Base-by-base conservation (phyloP, 2,329 filamentous ascomycete genomes). In the Diaporthe batatas region DNA sequence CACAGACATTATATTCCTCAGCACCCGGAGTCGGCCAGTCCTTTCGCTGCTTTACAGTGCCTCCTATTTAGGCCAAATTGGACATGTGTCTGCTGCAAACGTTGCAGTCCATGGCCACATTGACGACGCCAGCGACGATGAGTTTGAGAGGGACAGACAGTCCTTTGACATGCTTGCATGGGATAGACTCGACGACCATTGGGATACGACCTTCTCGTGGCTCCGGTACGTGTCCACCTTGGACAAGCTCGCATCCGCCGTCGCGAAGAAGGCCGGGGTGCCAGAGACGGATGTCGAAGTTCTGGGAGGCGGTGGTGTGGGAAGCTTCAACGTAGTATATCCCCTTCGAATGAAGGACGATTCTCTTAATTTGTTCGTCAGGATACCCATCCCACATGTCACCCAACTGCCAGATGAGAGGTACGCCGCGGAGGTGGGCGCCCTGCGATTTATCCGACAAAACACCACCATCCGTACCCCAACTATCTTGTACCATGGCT, bases 291-390 rank as follows among this genome's bases (percentile, higher is more conserved):
- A 51, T 70, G 23, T 29, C 58, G 64, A 53, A 42, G 75, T 1
- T 49, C 62, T 0, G 57, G 76, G 0, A 25, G 76, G 11, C 54
- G 75, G 0, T 25, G 32, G 25, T 54, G 23, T 75, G 34, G 75
- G 75, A 1, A 75, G 75, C 7, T 78, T 73, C 70, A 76, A 77
- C 44, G 36, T 76, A 10, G 39, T 75, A 1, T 76, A 76, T 54
- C 62, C 72, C 5, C 49, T 76, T 4, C 71, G 53, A 3, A 32
- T 76, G 4, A 71, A 76, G 29, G 70, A n/a, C 3, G 7, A 42
- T 2, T 36, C 51, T 11, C 47, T 55, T 3, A 70, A 75, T 54
- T 44, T 75, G 7, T 71, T 75, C 29, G 16, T 77, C 7, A 73
- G 73, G 42, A 16, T 76, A 2, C 68, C 75, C 3, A 74, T 59